These are phyloP conservation scores for Symbiotaphrina buchneri DNA, from an alignment of 495 filamentous ascomycete genomes.

Conservation along the genomic window DNA sequence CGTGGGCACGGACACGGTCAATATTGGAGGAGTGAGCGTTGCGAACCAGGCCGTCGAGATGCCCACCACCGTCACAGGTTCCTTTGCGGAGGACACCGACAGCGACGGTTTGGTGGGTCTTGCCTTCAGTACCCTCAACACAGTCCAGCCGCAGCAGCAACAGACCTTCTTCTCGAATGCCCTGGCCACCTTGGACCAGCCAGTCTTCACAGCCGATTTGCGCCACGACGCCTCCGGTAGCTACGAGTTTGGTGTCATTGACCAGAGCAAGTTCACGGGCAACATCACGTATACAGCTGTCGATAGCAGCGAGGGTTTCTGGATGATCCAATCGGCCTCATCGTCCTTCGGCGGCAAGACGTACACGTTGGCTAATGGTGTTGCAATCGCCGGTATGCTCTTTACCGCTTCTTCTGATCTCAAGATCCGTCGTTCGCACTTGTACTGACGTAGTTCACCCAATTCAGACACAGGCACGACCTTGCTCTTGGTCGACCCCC, in stretches of 20 bases:
- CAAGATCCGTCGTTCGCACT: conserved; percentile 3
- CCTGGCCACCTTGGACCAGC: conserved; percentile 32
- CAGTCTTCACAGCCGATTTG: conserved; percentile 53
- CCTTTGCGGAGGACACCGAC: conserved; percentile 35
- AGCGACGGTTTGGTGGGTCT: conserved; percentile 62
- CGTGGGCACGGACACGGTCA: conserved; percentile 51
- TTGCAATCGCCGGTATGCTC: conserved; percentile 14
- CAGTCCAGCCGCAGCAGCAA: conserved; percentile 38
- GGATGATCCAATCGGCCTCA: conserved; percentile 39
- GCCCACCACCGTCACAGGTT: conserved; percentile 34
- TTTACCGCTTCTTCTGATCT: neutral
- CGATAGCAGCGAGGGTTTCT: conserved; percentile 44
- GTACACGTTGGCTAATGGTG: conserved; percentile 9
- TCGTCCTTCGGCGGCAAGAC: conserved; percentile 30
- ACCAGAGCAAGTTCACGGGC: conserved; percentile 39
- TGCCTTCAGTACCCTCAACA: conserved; percentile 52
- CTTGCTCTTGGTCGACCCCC: conserved; percentile 14
- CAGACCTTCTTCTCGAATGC: conserved; percentile 73
- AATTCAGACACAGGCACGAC: conserved; percentile 19
- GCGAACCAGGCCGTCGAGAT: conserved; percentile 47
- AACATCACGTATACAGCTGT: conserved; percentile 38
- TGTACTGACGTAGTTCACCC: no score
- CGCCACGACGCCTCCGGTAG: conserved; percentile 33
- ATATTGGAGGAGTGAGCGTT: conserved; percentile 49
- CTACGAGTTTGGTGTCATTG: conserved; percentile 61